Evolutionary conservation across 1,284 basidiomycete genomes (phyloP).

Genomic region (Boletus sp.): DNA sequence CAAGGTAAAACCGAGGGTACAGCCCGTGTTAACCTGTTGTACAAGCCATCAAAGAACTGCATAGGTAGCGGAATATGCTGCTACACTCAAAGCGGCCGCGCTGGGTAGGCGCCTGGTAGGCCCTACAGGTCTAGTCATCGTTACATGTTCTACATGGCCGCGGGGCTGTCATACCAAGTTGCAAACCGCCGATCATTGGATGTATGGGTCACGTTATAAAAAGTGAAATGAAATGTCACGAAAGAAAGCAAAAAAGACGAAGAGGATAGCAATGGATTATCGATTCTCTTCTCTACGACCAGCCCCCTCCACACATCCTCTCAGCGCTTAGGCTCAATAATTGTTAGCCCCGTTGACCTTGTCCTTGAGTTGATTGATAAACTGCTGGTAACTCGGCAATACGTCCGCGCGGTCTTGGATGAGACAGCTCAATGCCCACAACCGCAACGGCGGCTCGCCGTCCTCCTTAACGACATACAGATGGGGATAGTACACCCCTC

Average conservation of each 20-base stretch:
- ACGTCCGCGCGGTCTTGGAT: slow-evolving; percentile 96
- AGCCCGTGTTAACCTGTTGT: too few species aligned
- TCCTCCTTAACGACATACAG: slow-evolving; percentile 99
- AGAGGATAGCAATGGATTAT: background rate
- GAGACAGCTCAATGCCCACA: slow-evolving; percentile 93
- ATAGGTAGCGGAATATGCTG: too few species aligned
- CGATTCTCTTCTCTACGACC: background rate
- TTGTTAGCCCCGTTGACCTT: slow-evolving; percentile 49
- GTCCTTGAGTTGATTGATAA: slow-evolving; percentile 73
- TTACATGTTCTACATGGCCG: too few species aligned
- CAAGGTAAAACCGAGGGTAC: too few species aligned
- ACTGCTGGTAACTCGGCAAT: slow-evolving; percentile 94
- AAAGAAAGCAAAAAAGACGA: background rate
- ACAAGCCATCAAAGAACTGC: too few species aligned
- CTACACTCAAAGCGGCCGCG: too few species aligned
- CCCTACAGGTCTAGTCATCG: too few species aligned
- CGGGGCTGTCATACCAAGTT: too few species aligned
- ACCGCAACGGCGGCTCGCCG: slow-evolving; percentile 87
- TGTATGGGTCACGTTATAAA: background rate
- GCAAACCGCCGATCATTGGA: too few species aligned
- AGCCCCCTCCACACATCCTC: background rate
- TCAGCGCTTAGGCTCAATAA: slow-evolving; percentile 17
- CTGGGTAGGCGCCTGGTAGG: too few species aligned
- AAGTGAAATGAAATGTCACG: background rate
- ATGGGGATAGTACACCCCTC: slow-evolving; percentile 90